Evolutionary conservation across 176 grass and related monocot genomes (phyloP), one percentile per base, ranked within the genome.

Genomic region (Pharus latifolius): DNA sequence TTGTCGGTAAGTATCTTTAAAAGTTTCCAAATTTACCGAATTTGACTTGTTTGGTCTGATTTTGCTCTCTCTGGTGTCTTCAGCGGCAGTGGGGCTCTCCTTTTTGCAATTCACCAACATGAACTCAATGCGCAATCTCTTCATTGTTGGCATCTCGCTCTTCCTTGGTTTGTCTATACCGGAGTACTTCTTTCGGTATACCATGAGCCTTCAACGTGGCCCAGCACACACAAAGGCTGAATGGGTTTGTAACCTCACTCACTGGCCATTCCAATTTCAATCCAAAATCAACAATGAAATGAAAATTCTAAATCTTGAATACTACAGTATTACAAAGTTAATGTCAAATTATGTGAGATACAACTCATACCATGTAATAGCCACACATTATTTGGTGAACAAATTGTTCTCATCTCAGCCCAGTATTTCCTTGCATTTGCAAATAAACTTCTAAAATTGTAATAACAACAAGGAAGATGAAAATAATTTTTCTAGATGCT

Each of bases 121-220:
- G 95, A 99, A 99, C 52, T 99, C 95, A 2, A 99, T 99, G 89
- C 84, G 90, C 10, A 99, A 88, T 63, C 87, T 99, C 23, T 99
- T 94, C 62, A 94, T 99, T 12, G 63, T 82, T 3, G 95, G 95
- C 38, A 82, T 99, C 28, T 99, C 95, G 1, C 73, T 99, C 60
- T 99, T 91, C 78, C 95, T 94, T 35, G 95, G 95, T 67, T 62
- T 99, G 46, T 94, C 90, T 2, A 83, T 99, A 81, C 87, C 95
- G 14, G 90, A 99, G 67, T 99, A 99, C 75, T 99, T 99, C 44
- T 80, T 84, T 77, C 84, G 87, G 15, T 99, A 88, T 59, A 79
- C 71, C 34, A 31, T 80, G 1, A 77, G 68, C 18, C 65, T 82
- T 65, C 84, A 75, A 33, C 76, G 81, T 6, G 90, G 90, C 25